Evolutionary conservation across 441 rosid species (phyloP), one percentile per base, ranked within the genome.

Genomic region (Euphorbia celastroides): DNA sequence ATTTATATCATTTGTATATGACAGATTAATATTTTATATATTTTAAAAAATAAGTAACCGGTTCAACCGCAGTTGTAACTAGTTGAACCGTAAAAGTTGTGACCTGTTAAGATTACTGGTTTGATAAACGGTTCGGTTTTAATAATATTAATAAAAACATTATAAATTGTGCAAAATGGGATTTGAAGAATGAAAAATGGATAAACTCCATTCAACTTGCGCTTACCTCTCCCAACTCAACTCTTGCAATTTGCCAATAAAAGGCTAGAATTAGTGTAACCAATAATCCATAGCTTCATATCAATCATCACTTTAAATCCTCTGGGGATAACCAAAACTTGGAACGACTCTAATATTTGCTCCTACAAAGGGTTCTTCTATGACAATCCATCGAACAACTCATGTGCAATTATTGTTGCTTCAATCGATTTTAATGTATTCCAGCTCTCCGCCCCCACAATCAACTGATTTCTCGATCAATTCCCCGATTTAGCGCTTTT

Each of bases 401-500:
- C 68, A 36, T 78, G 97, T 11, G 96, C 97, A 10, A 56, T 67
- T 6, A 80, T 88, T 50, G 77, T 93, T 36, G 97, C 97, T 36
- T 90, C 96, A 14, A 71, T 92, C 14, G 97, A 92, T 70, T 90
- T 92, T 84, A 90, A 88, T 60, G 97, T 93, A 17, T 93, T 88
- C 79, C 87, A 82, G 7, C 85, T 93, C 32, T 59, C 82, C 2
- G 92, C 97, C 30, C 88, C 96, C 31, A 71, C 84, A 1, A 81
- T 92, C n/a, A 86, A 88, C 20, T 90, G 90, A 27, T 93, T 88
- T 34, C 83, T 90, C 36, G 98, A 90, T 59, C 82, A 76, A 44
- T 84, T 90, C 31, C 92, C 88, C 0, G 92, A 84, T 57, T 70
- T 88, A 31, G 97, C 93, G 12, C 79, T 93, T 46, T 90, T 90